Conservation (phyloP, 352 stramenopile species). For the Globisporangium canariense region DNA sequence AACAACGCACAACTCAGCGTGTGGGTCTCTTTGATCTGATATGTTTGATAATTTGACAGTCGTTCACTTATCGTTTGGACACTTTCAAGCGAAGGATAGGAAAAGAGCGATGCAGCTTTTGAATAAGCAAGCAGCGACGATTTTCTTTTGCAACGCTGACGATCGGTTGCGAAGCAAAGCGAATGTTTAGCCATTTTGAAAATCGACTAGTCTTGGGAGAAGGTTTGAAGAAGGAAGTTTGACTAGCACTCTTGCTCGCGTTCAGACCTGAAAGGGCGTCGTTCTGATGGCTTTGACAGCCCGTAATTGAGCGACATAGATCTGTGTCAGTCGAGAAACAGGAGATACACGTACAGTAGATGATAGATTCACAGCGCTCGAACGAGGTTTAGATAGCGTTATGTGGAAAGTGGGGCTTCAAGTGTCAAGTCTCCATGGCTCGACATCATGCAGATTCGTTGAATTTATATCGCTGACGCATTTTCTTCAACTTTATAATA, state of each 20-base stretch:
- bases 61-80: background rate
- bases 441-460: background rate
- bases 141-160: background rate
- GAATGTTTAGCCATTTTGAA: background rate
- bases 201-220: background rate
- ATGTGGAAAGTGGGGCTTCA: no score
- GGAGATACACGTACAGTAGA: background rate
- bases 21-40: background rate
- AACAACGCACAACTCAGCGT: no score
- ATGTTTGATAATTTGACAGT: background rate
- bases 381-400: no score
- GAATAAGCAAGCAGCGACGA: background rate
- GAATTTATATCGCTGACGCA: background rate
- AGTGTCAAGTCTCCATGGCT: background rate
- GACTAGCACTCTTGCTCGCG: background rate
- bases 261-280: background rate
- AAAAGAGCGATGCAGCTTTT: background rate
- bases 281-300: background rate
- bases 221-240: background rate
- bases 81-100: background rate
- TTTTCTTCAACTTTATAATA: background rate
- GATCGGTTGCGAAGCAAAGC: background rate
- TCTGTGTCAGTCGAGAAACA: background rate
- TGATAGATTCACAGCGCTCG: no score
- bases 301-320: background rate